Base-by-base conservation (phyloP, 441 rosid species). In the Bruguiera hainesii region DNA sequence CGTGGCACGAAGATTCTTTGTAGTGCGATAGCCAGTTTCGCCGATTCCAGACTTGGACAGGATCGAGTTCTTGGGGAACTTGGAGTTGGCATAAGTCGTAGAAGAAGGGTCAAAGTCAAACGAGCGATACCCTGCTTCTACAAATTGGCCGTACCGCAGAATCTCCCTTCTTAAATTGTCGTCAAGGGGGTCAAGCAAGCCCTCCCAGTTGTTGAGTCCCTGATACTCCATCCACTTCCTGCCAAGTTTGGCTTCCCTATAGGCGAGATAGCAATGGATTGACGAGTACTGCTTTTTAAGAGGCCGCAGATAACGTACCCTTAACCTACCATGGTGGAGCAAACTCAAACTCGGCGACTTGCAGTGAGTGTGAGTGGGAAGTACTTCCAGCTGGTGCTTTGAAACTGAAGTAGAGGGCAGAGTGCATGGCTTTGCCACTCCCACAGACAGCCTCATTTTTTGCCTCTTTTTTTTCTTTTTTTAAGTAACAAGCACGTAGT, bases 71-170 rank as follows among this genome's bases (percentile, higher is more conserved):
- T 67, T 82, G 2, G 90, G 73, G 71, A 77, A 88, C 46, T 74
- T 76, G 64, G 82, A 84, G 21, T 79, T 70, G 7, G 85, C 92
- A 30, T 81, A 87, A 0, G 82, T 70, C 2, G 89, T 82, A 0
- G 93, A 85, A 0, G 88, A 87, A 23, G 86, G 84, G 59, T 90
- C 93, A 31, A 88, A 85, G 76, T 88, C 90, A 46, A 84, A 90
- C 0, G 91, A 74, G 55, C 81, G 75, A 55, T 90, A 90, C 0
- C 93, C 84, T 1, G 91, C 89, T 23, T 87, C 91, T 0, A 88
- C 91, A 64, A 90, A 87, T 7, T 71, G 60, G 16, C 97, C 97
- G 61, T 90, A 90, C 30, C 95, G 82, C 39, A 90, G 72, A 56
- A 90, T 89, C 71, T 90, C 97, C 0, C 73, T 7, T 0, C 93